Evolutionary conservation across 228 moss, liverwort and hornwort genomes (phyloP).

Genomic region (Sphagnum magellanicum): DNA sequence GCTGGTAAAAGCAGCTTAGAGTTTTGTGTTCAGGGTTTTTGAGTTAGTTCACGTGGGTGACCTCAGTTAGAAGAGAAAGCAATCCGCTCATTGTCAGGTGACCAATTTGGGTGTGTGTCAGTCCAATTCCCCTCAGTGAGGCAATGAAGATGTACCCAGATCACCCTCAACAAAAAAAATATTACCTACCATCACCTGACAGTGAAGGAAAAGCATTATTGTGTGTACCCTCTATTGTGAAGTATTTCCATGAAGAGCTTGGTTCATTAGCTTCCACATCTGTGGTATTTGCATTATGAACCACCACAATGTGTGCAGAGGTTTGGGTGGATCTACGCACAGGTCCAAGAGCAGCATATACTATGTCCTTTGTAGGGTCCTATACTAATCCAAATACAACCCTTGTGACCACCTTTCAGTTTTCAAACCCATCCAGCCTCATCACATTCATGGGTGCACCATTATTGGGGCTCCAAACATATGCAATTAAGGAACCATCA

Average conservation of each 20-base stretch:
- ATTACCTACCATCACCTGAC: constrained; percentile 60
- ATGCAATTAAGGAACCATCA: constrained; percentile 51
- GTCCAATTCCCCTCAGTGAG: constrained; percentile 62
- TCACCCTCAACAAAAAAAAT: constrained; percentile 68
- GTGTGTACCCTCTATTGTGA: constrained; percentile 43
- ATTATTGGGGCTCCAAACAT: constrained; percentile 4
- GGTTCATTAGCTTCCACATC: constrained; percentile 8
- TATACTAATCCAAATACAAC: constrained; percentile 34
- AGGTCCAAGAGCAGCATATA: constrained; percentile 36
- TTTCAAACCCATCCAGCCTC: constrained; percentile 36
- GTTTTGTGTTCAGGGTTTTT: not conserved
- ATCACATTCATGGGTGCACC: constrained; percentile 26
- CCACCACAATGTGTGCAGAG: constrained; percentile 33
- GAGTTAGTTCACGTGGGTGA: constrained; percentile 20
- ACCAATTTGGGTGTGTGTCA: constrained; percentile 64
- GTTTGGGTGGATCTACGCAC: constrained; percentile 6
- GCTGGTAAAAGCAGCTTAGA: not conserved
- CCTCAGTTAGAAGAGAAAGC: constrained; percentile 54
- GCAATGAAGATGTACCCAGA: constrained; percentile 34
- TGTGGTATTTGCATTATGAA: constrained; percentile 31
- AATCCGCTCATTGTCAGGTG: constrained; percentile 62
- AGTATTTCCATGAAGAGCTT: constrained; percentile 5
- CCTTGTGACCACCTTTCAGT: constrained; percentile 15
- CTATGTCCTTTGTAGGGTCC: constrained; percentile 33
- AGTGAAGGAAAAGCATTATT: constrained; percentile 69